Evolutionary conservation across 2,329 filamentous ascomycete genomes (phyloP), one percentile per base, ranked within the genome.

Genomic region (Trichoderma asperellum): DNA sequence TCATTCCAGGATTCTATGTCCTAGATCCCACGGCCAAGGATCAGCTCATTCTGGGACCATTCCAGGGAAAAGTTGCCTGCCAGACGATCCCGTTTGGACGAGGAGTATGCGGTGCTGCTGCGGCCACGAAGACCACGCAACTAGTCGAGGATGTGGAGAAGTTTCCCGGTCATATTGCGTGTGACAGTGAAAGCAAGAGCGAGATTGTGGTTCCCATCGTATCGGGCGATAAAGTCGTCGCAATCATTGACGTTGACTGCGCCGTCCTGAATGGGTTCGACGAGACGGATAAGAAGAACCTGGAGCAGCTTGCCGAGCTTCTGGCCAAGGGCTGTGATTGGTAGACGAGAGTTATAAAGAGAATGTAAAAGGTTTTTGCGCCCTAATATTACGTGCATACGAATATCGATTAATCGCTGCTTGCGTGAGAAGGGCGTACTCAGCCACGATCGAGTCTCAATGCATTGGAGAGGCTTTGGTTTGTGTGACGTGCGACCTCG

Each of bases 81-180:
- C 92, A 96, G 78, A 90, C 86, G 18, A 95, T 96, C 74, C 80
- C 83, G 6, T 92, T 94, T 71, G 88, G 89, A 10, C 85, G 86
- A 53, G 92, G 92, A 35, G 92, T 96, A 5, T 95, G 92, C 77
- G 92, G 92, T 2, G 81, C 87, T 7, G 91, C 92, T 0, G 92
- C 91, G 1, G 76, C 84, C 29, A 85, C 82, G 4, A 79, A 80
- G 56, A 76, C 80, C 70, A 94, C 92, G 12, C 90, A 92, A 80
- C 77, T 94, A 7, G 86, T 91, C 0, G 80, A 83, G 14, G 89
- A 96, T 77, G 92, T 96, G 8, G 89, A 92, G 55, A 76, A 81
- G 63, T 95, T 95, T 75, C 90, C 91, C 0, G 92, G 91, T 2
- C 92, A 95, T 77, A 94, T 96, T 76, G 92, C 92, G 11, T 95